These are phyloP conservation scores for Atalantia buxifolia DNA, from an alignment of 345 rosid genomes.

Conservation along the genomic window DNA sequence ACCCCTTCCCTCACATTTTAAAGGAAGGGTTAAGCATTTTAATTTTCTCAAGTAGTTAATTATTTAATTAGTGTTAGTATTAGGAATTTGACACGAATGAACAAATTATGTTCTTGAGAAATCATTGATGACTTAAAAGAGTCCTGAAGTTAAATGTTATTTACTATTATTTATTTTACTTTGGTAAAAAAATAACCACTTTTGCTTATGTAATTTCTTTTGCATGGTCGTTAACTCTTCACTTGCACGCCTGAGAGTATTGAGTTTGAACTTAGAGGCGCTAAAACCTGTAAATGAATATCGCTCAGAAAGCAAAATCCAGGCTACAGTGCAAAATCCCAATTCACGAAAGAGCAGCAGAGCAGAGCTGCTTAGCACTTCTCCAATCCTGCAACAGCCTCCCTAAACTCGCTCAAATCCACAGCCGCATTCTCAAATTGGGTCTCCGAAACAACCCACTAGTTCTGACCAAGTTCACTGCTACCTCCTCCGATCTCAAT, in stretches of 20 bases:
- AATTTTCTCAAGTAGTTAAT: too few relatives aligned
- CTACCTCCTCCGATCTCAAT: constrained; percentile 41
- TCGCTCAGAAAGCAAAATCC: constrained; percentile 23
- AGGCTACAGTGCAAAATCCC: constrained; percentile 11
- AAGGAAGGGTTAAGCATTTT: too few relatives aligned
- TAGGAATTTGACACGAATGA: too few relatives aligned
- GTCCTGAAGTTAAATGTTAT: too few relatives aligned
- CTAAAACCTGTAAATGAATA: neutral
- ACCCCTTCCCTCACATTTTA: too few relatives aligned
- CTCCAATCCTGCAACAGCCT: constrained; percentile 34
- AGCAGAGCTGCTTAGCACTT: constrained; percentile 39
- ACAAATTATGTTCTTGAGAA: too few relatives aligned
- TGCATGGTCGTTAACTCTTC: neutral
- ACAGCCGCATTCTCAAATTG: constrained; percentile 35
- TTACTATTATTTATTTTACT: too few relatives aligned
- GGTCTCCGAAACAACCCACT: constrained; percentile 45
- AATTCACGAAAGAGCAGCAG: constrained; percentile 31
- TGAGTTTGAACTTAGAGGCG: neutral
- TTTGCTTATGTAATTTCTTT: too few relatives aligned
- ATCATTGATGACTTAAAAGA: too few relatives aligned
- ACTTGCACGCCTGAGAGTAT: too few relatives aligned
- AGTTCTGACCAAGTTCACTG: constrained; percentile 49
- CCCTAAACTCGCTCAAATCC: constrained; percentile 36
- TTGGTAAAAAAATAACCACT: too few relatives aligned
- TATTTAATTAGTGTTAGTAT: too few relatives aligned